Base-by-base conservation (phyloP, 2,329 filamentous ascomycete species). In the Dendrostoma leiphaemia region DNA sequence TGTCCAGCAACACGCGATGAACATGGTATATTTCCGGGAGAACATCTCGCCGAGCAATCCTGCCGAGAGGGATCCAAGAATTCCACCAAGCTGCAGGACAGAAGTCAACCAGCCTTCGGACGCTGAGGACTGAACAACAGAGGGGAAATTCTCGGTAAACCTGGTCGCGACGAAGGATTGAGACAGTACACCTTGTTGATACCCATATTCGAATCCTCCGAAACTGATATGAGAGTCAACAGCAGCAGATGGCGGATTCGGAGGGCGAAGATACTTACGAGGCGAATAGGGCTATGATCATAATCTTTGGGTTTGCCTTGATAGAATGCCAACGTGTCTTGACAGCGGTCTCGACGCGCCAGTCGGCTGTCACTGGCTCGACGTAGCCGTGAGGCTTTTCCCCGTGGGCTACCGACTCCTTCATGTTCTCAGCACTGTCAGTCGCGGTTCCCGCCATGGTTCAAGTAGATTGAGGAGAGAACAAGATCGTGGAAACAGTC, bases 181-280 rank as follows among this genome's bases (percentile, higher is more conserved):
- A 29, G 78, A 77, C 3, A 82, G 66, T 1, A 82, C 77, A 47
- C 78, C 79, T 60, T 82, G 79, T 54, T 81, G 77, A 61, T 79
- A 80, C 50, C 77, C 77, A 72, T 78, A 80, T 55, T 76, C 73
- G 44, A 80, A 75, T 21, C 77, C 77, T 54, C 76, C 76, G 21
- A 79, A 72, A n/a, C 75, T 78, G 29, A 41, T n/a, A 4, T 17
- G 21, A 23, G 15, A 6, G 13, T 43, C 24, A 15, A n/a, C 17
- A 10, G 17, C 24, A 12, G n/a, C 4, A 47, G 19, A n/a, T 13
- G 28, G 13, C 21, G 23, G n/a, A 9, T 8, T 19, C 12, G 15
- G 15, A 9, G 40, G 5, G n/a, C 12, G 13, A 3, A 29, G 24
- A 12, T 3, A 52, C 50, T 47, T 37, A 52, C 46, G 54, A 57